A percentile compares a stretch with the other conserved stretches of the same genome.
phyloP scores from a whole-genome alignment of 1,284 basidiomycete genomes.

The Anthracocystis panici-leucophaei region DNA sequence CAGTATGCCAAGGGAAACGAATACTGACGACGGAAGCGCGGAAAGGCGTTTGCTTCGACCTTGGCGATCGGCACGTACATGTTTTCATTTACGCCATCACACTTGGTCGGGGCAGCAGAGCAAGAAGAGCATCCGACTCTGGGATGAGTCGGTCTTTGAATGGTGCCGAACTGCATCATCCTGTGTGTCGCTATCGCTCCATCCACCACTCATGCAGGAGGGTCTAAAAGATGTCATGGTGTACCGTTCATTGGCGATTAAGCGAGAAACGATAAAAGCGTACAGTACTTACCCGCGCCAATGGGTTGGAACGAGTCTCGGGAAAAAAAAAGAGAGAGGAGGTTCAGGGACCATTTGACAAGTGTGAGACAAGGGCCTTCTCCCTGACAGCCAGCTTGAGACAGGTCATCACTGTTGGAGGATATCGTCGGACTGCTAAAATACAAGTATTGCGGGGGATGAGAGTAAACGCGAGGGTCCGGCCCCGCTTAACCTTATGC shows the following conservation, averaged over 20 bases:
- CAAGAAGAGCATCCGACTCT: background rate
- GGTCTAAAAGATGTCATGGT: too few species aligned
- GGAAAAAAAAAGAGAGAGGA: conserved; percentile 4
- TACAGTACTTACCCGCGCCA: too few species aligned
- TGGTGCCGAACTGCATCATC: too few species aligned
- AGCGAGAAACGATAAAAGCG: background rate
- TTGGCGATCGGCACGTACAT: conserved; percentile 10
- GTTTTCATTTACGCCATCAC: background rate
- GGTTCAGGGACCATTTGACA: conserved; percentile 5
- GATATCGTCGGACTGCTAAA: background rate
- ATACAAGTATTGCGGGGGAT: background rate
- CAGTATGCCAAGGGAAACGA: background rate
- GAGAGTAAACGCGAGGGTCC: background rate
- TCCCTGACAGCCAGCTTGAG: conserved; percentile 7
- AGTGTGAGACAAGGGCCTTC: conserved; percentile 7
- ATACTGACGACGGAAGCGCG: background rate
- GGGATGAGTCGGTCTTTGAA: too few species aligned
- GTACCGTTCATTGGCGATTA: background rate
- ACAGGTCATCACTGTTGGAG: background rate
- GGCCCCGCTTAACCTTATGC: too few species aligned
- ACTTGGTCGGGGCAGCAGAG: background rate
- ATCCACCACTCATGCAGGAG: too few species aligned
- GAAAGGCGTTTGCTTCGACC: background rate
- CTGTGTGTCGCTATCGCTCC: too few species aligned
- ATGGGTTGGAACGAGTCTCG: conserved; percentile 1